Conservation (phyloP, 2,329 filamentous ascomycete genomes). For the Beauveria sp. region DNA sequence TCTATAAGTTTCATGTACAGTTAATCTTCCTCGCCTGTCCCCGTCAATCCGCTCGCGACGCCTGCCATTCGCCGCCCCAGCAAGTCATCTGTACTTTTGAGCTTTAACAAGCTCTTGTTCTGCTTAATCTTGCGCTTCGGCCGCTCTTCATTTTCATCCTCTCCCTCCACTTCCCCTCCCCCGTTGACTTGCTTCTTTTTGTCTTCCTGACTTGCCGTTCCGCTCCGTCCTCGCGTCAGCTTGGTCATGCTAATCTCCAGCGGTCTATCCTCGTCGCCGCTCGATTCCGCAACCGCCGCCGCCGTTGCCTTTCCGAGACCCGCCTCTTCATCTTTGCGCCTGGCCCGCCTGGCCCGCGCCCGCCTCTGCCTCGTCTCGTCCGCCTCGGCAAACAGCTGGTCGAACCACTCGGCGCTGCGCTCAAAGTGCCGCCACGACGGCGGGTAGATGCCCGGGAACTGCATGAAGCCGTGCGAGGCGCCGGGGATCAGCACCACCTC, state of each 20-base stretch:
- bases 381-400: constrained; percentile 59
- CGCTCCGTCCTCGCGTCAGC: constrained; percentile 25
- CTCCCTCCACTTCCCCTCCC: background rate
- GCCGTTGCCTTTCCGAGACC: background rate
- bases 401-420: constrained; percentile 72
- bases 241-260: constrained; percentile 70
- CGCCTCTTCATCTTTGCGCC: constrained; percentile 7
- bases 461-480: constrained; percentile 87
- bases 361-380: constrained; percentile 27
- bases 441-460: constrained; percentile 82
- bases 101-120: constrained; percentile 32
- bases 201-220: constrained; percentile 4
- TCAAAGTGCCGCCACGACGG: constrained; percentile 85
- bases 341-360: constrained; percentile 16
- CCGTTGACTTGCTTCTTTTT: background rate
- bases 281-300: constrained; percentile 44
- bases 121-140: constrained; percentile 18
- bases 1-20: background rate
- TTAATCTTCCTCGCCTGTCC: constrained; percentile 26
- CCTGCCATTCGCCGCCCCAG: constrained; percentile 42
- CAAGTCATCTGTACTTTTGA: constrained; percentile 41
- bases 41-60: constrained; percentile 36
- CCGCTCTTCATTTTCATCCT: background rate
- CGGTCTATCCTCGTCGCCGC: constrained; percentile 71
- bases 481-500: constrained; percentile 83